phyloP scores from a whole-genome alignment of 192 early-diverging fungal species.

The Entomortierella lignicola region DNA sequence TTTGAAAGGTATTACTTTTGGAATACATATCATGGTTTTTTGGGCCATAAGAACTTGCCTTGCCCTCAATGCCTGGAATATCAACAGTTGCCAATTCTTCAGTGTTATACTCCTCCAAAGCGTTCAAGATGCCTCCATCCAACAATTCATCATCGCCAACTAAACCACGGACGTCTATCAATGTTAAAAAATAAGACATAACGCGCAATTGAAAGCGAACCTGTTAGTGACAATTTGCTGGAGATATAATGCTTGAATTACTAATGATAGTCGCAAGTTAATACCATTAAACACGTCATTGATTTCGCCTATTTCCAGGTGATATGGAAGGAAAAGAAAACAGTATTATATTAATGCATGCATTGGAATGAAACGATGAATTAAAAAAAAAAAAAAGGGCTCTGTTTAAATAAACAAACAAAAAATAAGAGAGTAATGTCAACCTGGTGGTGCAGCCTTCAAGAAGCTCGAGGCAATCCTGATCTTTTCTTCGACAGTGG shows the following conservation, averaged over 20 bases:
- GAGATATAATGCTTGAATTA: too few relatives aligned
- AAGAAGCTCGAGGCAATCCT: constrained; percentile 83
- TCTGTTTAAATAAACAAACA: not conserved
- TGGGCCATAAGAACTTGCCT: constrained; percentile 62
- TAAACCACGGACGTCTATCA: constrained; percentile 87
- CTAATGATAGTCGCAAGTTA: too few relatives aligned
- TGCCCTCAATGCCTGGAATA: constrained; percentile 71
- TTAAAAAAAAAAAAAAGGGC: too few relatives aligned
- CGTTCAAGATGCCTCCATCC: constrained; percentile 70
- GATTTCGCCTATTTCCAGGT: constrained; percentile 69
- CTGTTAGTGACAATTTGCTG: too few relatives aligned
- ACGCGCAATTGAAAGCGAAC: too few relatives aligned
- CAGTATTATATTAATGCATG: not conserved
- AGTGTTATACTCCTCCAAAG: constrained; percentile 86
- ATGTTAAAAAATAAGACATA: not conserved
- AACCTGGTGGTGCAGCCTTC: constrained; percentile 90
- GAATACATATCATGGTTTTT: too few relatives aligned
- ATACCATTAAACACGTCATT: constrained; percentile 97
- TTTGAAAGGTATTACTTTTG: too few relatives aligned
- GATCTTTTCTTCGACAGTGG: constrained; percentile 71
- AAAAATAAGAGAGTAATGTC: not conserved
- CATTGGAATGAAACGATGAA: too few relatives aligned
- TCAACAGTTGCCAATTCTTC: constrained; percentile 82
- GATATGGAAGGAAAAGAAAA: not conserved
- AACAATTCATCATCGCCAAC: constrained; percentile 83